Evolutionary conservation across 2,329 filamentous ascomycete species (phyloP).

Genomic region (Bipolaris gigantea): DNA sequence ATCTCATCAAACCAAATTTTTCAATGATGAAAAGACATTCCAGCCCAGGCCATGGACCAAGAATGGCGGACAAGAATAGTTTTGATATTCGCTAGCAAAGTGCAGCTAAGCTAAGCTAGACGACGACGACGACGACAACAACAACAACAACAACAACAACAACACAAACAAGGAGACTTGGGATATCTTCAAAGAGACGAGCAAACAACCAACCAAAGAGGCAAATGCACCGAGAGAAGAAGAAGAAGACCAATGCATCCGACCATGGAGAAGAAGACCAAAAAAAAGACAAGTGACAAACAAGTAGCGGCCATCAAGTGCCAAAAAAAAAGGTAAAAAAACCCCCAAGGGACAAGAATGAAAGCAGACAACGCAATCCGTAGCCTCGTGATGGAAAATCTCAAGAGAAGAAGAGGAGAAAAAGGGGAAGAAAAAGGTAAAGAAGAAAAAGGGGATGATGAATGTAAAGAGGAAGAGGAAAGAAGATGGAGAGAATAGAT

Average conservation of each 20-base stretch:
- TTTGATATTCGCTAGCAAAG: background rate
- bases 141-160: too few species aligned
- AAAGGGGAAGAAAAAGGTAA: background rate
- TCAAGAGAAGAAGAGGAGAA: background rate
- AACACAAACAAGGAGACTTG: background rate
- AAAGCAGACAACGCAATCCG: background rate
- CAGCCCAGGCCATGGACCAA: background rate
- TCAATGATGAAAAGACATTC: background rate
- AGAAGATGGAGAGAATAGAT: too few species aligned
- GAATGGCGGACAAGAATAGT: background rate
- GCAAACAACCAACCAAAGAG: constrained; percentile 3
- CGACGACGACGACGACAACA: too few species aligned
- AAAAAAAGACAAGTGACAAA: too few species aligned
- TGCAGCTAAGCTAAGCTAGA: constrained; percentile 12
- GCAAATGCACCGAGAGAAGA: background rate
- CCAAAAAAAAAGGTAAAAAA: constrained; percentile 1
- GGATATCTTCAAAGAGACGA: constrained; percentile 16
- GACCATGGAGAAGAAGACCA: background rate
- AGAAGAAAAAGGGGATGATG: too few species aligned
- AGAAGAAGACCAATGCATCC: background rate
- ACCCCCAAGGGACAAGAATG: background rate
- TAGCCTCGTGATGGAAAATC: constrained; percentile 3
- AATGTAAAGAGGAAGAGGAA: too few species aligned
- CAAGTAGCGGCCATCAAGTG: too few species aligned
- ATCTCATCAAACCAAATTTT: too few species aligned